These are phyloP conservation scores for Euphorbia celastroides DNA, from an alignment of 441 rosid genomes.

Conservation along the genomic window DNA sequence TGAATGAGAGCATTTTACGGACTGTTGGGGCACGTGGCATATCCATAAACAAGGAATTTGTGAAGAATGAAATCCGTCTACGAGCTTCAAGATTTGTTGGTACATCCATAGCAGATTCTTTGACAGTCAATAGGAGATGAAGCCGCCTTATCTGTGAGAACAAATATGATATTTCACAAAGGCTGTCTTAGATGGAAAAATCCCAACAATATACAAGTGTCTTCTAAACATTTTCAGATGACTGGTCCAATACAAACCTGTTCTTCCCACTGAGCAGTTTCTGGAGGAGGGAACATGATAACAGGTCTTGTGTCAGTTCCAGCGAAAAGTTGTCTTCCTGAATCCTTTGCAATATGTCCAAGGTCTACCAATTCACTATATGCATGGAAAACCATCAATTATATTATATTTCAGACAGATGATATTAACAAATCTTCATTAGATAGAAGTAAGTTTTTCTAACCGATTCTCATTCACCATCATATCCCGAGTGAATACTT, in stretches of 20 bases:
- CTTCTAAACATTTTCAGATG: constrained; percentile 12
- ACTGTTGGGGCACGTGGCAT: constrained; percentile 98
- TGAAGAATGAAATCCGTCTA: constrained; percentile 88
- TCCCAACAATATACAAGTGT: neutral
- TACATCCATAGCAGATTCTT: constrained; percentile 86
- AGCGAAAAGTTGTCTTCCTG: constrained; percentile 90
- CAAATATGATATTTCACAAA: constrained; percentile 12
- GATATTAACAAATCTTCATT: constrained; percentile 6
- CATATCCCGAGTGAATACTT: constrained; percentile 93
- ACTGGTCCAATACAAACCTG: constrained; percentile 47
- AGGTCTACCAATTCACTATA: constrained; percentile 81
- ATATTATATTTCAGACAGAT: constrained; percentile 14
- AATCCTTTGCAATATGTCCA: constrained; percentile 85
- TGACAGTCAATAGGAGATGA: constrained; percentile 86
- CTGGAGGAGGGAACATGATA: constrained; percentile 71
- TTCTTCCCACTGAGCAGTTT: constrained; percentile 92
- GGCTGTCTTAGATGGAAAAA: neutral
- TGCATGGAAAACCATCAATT: constrained; percentile 1
- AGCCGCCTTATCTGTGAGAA: constrained; percentile 77
- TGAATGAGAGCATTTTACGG: constrained; percentile 97
- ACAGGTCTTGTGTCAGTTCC: constrained; percentile 88
- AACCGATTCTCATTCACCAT: constrained; percentile 95
- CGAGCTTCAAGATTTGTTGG: constrained; percentile 98
- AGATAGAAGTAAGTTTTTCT: constrained; percentile 32
- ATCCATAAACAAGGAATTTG: constrained; percentile 97